Percentiles rank a stretch among this genome's conserved stretches.
Conservation (phyloP, 768 basidiomycete species). For the Pilatotrama ljubarskyi region DNA sequence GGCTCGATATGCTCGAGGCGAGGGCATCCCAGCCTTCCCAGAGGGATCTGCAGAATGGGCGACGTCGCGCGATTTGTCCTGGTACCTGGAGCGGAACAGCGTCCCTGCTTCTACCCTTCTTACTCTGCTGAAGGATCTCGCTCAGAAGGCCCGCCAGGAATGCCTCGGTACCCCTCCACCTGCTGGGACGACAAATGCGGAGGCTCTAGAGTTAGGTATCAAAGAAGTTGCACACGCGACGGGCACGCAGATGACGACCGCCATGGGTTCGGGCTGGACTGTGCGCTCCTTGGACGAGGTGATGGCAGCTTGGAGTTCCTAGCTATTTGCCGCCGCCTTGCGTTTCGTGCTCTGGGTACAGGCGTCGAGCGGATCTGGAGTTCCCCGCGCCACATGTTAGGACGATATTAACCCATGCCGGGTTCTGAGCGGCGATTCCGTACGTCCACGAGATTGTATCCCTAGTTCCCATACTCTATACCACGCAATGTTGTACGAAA, state of each 20-base stretch:
- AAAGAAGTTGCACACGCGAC: conserved; percentile 85
- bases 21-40: conserved; percentile 31
- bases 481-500: conserved; percentile 10
- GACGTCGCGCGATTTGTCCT: conserved; percentile 51
- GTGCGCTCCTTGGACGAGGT: conserved; percentile 67
- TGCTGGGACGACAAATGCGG: conserved; percentile 44
- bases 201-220: conserved; percentile 56
- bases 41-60: conserved; percentile 17
- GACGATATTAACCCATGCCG: not conserved
- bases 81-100: conserved; percentile 70
- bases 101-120: conserved; percentile 74
- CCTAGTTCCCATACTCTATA: not conserved
- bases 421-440: not conserved
- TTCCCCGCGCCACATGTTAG: not conserved
- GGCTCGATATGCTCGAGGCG: conserved; percentile 57
- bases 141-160: conserved; percentile 59
- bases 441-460: not conserved
- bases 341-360: no score
- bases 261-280: conserved; percentile 74
- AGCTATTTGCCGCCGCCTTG: not conserved
- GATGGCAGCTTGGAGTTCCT: conserved; percentile 51
- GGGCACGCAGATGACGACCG: conserved; percentile 76
- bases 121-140: conserved; percentile 58
- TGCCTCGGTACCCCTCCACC: conserved; percentile 52
- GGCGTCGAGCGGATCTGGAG: not conserved